phyloP scores from a whole-genome alignment of 1,284 basidiomycete genomes.

The Termitomyces sp. region DNA sequence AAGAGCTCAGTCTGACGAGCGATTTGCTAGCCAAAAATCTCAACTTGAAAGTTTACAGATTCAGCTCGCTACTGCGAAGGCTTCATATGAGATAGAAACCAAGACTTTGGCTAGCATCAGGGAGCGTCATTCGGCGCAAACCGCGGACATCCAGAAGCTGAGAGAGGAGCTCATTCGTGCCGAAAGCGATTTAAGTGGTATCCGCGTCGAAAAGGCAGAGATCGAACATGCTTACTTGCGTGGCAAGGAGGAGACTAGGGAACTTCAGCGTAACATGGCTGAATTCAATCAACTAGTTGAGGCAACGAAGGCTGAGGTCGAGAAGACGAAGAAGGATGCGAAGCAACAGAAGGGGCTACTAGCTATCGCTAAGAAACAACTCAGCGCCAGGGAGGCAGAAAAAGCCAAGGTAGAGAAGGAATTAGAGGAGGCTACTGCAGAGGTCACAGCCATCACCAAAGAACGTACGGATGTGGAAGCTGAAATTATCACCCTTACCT shows the following conservation, averaged over 20 bases:
- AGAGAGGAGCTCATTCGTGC: conserved; percentile 82
- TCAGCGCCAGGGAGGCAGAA: conserved; percentile 80
- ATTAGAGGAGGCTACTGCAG: conserved; percentile 56
- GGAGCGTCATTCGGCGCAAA: conserved; percentile 70
- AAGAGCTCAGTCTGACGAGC: conserved; percentile 50
- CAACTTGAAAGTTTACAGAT: conserved; percentile 71
- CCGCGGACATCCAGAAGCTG: conserved; percentile 69
- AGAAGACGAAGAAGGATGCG: conserved; percentile 90
- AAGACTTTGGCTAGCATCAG: conserved; percentile 71
- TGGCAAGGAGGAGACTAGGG: conserved; percentile 94
- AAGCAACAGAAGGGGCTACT: conserved; percentile 94
- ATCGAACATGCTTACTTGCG: conserved; percentile 83
- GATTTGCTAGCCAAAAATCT: conserved; percentile 56
- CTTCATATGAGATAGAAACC: conserved; percentile 83
- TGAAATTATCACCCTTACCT: conserved; percentile 35
- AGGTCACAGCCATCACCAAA: conserved; percentile 45
- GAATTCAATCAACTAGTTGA: conserved; percentile 78
- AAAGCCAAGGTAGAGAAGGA: conserved; percentile 71
- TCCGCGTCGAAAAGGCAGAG: conserved; percentile 89
- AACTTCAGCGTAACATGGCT: conserved; percentile 78
- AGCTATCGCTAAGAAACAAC: conserved; percentile 93
- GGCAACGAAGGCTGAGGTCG: conserved; percentile 69
- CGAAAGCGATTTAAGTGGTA: conserved; percentile 88
- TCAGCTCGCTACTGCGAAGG: conserved; percentile 71
- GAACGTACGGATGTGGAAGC: conserved; percentile 57